A percentile compares a stretch with the other conserved stretches of the same genome.
Conservation (phyloP, 108 stramenopile species). For the Stephanodiscus minutulus region DNA sequence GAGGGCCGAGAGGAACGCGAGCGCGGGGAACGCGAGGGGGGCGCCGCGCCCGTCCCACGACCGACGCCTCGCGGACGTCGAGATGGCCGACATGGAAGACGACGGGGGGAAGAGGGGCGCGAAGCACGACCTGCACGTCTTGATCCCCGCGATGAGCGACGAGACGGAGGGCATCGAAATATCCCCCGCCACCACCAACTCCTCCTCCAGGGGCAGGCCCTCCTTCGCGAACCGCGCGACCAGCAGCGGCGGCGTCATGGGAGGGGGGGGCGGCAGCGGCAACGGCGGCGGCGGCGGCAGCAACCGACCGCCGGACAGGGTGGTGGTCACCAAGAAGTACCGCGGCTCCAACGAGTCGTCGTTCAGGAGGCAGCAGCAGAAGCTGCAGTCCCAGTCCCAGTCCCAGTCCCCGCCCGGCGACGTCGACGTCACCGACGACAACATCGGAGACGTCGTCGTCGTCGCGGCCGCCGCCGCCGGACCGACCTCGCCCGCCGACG, state of each 20-base stretch:
- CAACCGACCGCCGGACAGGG: background rate
- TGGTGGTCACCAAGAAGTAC: background rate
- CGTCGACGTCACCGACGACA: slow-evolving; percentile 7
- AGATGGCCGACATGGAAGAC: background rate
- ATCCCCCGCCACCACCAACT: slow-evolving; percentile 14
- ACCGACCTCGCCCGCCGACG: background rate
- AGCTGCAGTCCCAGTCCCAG: background rate
- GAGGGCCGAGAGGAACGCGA: slow-evolving; percentile 5
- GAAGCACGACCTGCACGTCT: background rate
- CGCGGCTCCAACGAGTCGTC: background rate
- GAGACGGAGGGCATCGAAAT: slow-evolving; percentile 20
- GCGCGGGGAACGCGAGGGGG: background rate
- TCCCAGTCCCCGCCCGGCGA: slow-evolving; percentile 11
- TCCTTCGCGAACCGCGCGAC: too few relatives aligned
- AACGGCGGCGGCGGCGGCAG: background rate
- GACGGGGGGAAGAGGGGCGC: background rate
- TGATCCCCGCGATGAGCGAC: slow-evolving; percentile 13
- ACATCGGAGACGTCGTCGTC: background rate
- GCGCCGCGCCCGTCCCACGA: background rate
- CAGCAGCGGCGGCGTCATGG: background rate
- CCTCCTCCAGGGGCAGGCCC: background rate
- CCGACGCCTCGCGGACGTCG: background rate
- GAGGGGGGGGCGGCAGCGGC: background rate
- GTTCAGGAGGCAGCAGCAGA: background rate
- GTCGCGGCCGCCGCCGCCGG: background rate